Percentiles rank a stretch among this genome's conserved stretches.
Evolutionary conservation across 106 monocot species (phyloP).

Genomic region (Dendrobium catenatum): DNA sequence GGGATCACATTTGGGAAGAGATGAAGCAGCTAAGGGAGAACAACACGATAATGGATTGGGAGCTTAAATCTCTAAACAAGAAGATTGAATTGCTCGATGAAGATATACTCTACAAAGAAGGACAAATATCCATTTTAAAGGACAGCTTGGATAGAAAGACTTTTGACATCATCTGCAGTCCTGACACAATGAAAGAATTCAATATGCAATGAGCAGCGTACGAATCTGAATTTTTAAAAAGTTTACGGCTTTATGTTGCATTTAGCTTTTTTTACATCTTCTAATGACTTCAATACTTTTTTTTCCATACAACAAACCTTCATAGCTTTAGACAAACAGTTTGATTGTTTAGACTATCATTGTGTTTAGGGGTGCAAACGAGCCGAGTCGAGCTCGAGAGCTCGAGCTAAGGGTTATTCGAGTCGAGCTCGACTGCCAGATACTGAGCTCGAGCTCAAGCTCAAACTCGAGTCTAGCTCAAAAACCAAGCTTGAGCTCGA

Average conservation of each 20-base stretch:
- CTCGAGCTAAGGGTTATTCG: no score
- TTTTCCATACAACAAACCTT: no score
- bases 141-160: constrained; percentile 36
- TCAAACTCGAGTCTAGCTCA: no score
- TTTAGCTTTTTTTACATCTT: not conserved
- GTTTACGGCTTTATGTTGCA: not conserved
- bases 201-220: constrained; percentile 12
- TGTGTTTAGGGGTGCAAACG: no score
- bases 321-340: no score
- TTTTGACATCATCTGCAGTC: constrained; percentile 34
- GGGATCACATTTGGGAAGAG: constrained; percentile 66
- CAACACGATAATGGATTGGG: constrained; percentile 38
- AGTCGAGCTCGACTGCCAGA: no score
- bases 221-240: not conserved
- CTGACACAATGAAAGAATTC: constrained; percentile 23
- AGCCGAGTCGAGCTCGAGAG: no score
- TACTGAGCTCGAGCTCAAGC: no score
- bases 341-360: no score
- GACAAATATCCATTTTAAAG: constrained; percentile 63
- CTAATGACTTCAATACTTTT: no score
- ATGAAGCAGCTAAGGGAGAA: constrained; percentile 40
- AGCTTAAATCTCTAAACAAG: constrained; percentile 41
- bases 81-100: constrained; percentile 85
- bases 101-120: constrained; percentile 65
- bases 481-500: no score